Percentiles rank a stretch among this genome's conserved stretches.
Evolutionary conservation across 1,139 yeast species (phyloP).

Genomic region (Debaryomycetaceae sp.): DNA sequence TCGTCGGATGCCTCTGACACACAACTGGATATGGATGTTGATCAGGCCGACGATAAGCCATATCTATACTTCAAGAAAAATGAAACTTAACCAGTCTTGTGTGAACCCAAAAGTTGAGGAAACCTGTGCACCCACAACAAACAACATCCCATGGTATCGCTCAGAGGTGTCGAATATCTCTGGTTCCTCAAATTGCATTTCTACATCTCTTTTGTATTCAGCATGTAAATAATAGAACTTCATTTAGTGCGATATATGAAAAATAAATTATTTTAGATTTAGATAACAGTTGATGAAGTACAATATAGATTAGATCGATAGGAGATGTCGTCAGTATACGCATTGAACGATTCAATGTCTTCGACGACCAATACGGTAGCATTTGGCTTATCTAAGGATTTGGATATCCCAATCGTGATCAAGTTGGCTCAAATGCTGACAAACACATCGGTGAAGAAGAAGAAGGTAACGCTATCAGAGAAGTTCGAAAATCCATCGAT

Average conservation of each 20-base stretch:
- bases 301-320: too few species aligned
- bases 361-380: constrained; percentile 42
- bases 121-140: too few species aligned
- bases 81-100: background rate
- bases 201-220: background rate
- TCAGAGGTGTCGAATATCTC: background rate
- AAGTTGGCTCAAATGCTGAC: constrained; percentile 35
- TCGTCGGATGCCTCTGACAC: constrained; percentile 11
- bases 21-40: constrained; percentile 12
- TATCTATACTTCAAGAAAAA: background rate
- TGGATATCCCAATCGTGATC: constrained; percentile 47
- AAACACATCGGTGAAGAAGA: constrained; percentile 16
- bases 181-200: background rate
- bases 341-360: constrained; percentile 3
- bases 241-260: background rate
- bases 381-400: constrained; percentile 74
- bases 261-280: background rate
- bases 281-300: background rate
- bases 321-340: constrained; percentile 2
- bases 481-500: constrained; percentile 53
- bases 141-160: too few species aligned
- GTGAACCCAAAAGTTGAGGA: too few species aligned
- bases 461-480: constrained; percentile 45
- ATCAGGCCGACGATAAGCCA: background rate
- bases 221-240: background rate